Percentiles rank a stretch among this genome's conserved stretches.
These are phyloP conservation scores for Pelargonium nanum DNA, from an alignment of 345 rosid genomes.

Conservation along the genomic window DNA sequence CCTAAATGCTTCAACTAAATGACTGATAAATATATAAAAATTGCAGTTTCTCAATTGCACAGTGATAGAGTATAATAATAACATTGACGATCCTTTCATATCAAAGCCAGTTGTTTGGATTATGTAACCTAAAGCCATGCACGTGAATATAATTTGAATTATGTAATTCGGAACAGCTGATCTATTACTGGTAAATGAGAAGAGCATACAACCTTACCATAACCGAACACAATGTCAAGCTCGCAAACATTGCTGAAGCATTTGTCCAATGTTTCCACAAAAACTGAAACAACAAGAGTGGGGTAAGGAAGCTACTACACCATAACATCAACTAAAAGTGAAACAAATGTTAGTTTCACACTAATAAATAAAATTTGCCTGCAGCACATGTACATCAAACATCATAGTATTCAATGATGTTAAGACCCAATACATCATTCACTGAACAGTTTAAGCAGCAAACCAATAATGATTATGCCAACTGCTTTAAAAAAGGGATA, in stretches of 20 bases:
- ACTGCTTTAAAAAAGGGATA: no score
- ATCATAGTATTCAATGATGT: no score
- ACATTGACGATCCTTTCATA: no score
- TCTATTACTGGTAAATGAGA: neutral
- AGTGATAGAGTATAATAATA: neutral
- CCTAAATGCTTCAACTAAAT: no score
- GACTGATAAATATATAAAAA: no score
- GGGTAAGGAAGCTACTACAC: slow-evolving; percentile 14
- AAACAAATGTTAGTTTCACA: neutral
- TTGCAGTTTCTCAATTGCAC: neutral
- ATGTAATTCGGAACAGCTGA: neutral
- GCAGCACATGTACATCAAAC: no score
- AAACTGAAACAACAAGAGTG: slow-evolving; percentile 44
- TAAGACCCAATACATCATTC: no score
- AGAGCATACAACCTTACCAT: slow-evolving; percentile 56
- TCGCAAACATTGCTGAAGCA: slow-evolving; percentile 96
- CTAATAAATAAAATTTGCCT: neutral
- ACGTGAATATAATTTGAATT: no score
- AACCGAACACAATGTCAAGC: slow-evolving; percentile 78
- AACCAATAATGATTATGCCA: no score
- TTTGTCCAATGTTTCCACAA: slow-evolving; percentile 92
- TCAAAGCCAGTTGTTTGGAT: no score
- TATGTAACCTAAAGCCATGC: no score
- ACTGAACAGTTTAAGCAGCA: no score
- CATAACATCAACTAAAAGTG: neutral